Evolutionary conservation across 371 early-diverging fungal genomes (phyloP), one percentile per base, ranked within the genome.

Genomic region (Mortierella sp.): DNA sequence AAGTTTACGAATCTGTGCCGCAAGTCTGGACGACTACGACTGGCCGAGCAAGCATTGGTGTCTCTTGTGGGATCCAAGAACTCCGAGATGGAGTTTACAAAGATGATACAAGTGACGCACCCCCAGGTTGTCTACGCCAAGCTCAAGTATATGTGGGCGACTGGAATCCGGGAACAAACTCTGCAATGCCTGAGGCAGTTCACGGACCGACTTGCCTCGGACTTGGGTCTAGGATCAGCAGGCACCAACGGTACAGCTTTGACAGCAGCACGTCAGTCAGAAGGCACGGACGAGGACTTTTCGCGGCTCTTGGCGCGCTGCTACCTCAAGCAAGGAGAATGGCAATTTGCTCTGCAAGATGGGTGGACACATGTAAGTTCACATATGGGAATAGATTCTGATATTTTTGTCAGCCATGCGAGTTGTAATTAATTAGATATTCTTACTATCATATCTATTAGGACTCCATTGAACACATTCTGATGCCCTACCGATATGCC

Each of bases 1-100:
- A 98, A 98, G 87, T 99, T 98, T 88, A 95, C 96, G 73, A 97
- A 97, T 76, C 88, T 99, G 73, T 98, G 98, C 85, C 94, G 98
- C 67, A 98, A 98, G 88, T 93, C 95, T 34, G 97, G 96, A 21
- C 93, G 97, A 21, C 90, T 96, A 72, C 91, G 91, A n/a, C 90
- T 98, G 43, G 94, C 98, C 14, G 94, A 95, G 75, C 95, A 96
- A 79, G 96, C 96, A 0, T 82, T 98, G 50, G 83, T 90, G 2
- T 91, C 90, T 50, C 77, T 97, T 43, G 88, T 96, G 87, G 91
- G 90, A 31, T 86, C 88, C 5, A 75, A 87, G 31, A 78, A 73
- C 3, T 72, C 76, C 14, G 78, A 81, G 26, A 61, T 81, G 78
- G 55, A 51, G 10, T 81, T 78, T n/a, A 55, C 71, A 24, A 75